Conservation (phyloP, 2,329 filamentous ascomycete genomes). For the Diaporthe citri region DNA sequence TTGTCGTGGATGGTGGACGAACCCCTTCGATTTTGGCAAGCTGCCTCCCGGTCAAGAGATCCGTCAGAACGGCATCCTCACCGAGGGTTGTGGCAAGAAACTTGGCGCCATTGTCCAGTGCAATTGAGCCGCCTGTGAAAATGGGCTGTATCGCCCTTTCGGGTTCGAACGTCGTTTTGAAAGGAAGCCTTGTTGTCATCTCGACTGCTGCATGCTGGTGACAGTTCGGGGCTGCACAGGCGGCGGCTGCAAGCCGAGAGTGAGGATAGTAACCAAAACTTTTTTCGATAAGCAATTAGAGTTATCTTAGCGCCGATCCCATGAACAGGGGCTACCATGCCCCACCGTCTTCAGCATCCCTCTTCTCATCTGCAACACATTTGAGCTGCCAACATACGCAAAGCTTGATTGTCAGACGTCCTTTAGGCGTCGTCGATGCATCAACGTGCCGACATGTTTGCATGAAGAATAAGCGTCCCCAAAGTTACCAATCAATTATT, state of each 20-base stretch:
- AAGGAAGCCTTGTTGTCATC: slow-evolving; percentile 73
- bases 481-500: no score
- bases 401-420: not conserved
- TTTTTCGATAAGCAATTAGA: slow-evolving; percentile 48
- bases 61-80: slow-evolving; percentile 90
- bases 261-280: slow-evolving; percentile 33
- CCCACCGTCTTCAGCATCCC: not conserved
- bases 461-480: no score
- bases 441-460: no score
- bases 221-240: slow-evolving; percentile 41
- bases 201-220: slow-evolving; percentile 41
- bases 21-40: slow-evolving; percentile 90
- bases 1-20: slow-evolving; percentile 46
- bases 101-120: slow-evolving; percentile 83
- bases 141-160: slow-evolving; percentile 89
- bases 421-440: no score
- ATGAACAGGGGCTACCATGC: slow-evolving; percentile 16
- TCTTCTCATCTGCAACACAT: not conserved
- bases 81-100: slow-evolving; percentile 91
- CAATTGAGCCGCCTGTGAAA: slow-evolving; percentile 90
- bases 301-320: slow-evolving; percentile 53
- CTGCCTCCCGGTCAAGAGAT: slow-evolving; percentile 85
- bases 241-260: slow-evolving; percentile 36
- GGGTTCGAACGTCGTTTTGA: slow-evolving; percentile 91
- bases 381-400: not conserved